Conservation (phyloP, 2,329 filamentous ascomycete genomes). For the Dactylonectria estremocensis region DNA sequence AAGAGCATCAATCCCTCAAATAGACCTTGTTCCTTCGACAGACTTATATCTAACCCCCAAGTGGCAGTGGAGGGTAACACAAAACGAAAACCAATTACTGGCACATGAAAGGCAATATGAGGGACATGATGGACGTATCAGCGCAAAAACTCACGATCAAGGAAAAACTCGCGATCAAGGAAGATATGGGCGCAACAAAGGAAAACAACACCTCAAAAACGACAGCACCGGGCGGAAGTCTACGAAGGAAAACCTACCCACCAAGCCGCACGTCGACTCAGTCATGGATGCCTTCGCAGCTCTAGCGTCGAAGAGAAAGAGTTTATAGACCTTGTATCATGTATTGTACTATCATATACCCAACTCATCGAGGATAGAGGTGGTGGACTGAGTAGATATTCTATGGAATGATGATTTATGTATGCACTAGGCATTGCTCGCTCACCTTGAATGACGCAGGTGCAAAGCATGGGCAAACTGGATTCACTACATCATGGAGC, state of each 20-base stretch:
- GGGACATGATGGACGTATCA: not conserved
- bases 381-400: not conserved
- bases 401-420: slow-evolving; percentile 14
- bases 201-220: not conserved
- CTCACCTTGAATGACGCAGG: too few species aligned
- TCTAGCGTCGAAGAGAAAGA: not conserved
- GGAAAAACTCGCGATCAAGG: too few species aligned
- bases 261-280: not conserved
- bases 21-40: not conserved
- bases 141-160: not conserved
- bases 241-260: not conserved
- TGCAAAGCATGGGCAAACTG: too few species aligned
- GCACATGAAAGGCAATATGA: too few species aligned
- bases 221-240: too few species aligned
- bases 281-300: not conserved
- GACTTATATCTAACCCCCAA: not conserved
- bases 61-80: not conserved
- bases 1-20: not conserved
- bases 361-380: slow-evolving; percentile 5
- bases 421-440: not conserved
- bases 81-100: not conserved
- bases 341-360: slow-evolving; percentile 17
- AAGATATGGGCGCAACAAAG: not conserved
- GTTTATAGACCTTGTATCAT: not conserved
- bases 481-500: too few species aligned